These are phyloP conservation scores for Phytopythium mirpurense DNA, from an alignment of 352 stramenopile species.

Conservation along the genomic window DNA sequence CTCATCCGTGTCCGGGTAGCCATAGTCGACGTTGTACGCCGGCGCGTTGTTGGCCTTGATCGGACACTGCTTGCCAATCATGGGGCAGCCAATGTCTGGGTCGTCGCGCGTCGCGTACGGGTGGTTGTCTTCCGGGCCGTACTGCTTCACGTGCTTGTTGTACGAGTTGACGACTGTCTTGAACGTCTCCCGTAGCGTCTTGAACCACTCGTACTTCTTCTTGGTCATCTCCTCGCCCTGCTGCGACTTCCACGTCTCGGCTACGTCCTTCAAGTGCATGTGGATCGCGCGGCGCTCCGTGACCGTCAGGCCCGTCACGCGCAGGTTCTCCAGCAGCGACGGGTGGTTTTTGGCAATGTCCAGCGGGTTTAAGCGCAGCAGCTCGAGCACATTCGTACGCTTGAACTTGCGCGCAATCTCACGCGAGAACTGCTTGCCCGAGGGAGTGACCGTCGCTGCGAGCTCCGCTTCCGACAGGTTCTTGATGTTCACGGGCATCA, in stretches of 20 bases:
- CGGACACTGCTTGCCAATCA: conserved; percentile 90
- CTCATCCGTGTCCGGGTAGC: conserved; percentile 73
- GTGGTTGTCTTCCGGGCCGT: conserved; percentile 86
- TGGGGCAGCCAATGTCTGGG: conserved; percentile 73
- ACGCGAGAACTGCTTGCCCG: conserved; percentile 68
- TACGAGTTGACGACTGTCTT: conserved; percentile 91
- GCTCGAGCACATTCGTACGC: conserved; percentile 88
- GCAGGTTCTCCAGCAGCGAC: conserved; percentile 87
- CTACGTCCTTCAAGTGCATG: conserved; percentile 81
- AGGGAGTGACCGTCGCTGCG: conserved; percentile 55
- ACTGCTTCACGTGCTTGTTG: conserved; percentile 88
- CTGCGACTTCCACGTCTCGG: conserved; percentile 82
- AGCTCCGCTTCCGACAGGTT: conserved; percentile 88
- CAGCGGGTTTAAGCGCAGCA: conserved; percentile 81
- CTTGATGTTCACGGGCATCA: conserved; percentile 92
- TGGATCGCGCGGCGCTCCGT: conserved; percentile 88
- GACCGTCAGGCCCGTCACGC: conserved; percentile 88
- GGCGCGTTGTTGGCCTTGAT: conserved; percentile 81
- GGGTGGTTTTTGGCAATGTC: conserved; percentile 89
- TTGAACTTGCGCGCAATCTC: conserved; percentile 90
- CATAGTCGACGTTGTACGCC: conserved; percentile 74
- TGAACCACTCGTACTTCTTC: conserved; percentile 91
- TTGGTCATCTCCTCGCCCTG: conserved; percentile 91
- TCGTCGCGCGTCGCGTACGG: conserved; percentile 82
- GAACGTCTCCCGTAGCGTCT: conserved; percentile 90